These are phyloP conservation scores for Tricholomella constricta DNA, from an alignment of 768 basidiomycete genomes.

Conservation along the genomic window DNA sequence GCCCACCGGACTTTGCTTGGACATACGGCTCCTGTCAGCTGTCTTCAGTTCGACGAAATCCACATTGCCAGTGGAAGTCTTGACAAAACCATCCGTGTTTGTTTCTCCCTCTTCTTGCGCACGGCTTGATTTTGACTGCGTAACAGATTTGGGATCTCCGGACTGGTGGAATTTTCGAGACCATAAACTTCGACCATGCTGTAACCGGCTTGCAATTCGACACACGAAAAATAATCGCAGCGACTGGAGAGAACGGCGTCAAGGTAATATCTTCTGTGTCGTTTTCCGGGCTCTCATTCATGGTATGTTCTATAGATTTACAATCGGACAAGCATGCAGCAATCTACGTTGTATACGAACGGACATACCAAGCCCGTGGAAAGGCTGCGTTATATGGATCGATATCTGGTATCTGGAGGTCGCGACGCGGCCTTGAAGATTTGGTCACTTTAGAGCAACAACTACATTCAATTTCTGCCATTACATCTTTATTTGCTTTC, in stretches of 20 bases:
- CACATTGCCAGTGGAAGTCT: constrained; percentile 92
- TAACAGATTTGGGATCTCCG: constrained; percentile 96
- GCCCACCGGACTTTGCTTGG: constrained; percentile 91
- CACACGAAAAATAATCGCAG: constrained; percentile 88
- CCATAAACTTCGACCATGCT: constrained; percentile 86
- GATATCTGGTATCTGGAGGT: constrained; percentile 89
- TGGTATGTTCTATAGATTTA: constrained; percentile 61
- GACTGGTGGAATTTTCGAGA: constrained; percentile 84
- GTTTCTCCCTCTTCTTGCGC: constrained; percentile 26
- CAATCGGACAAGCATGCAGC: constrained; percentile 91
- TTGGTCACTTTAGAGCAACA: constrained; percentile 75
- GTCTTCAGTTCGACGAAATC: constrained; percentile 94
- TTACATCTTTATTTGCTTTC: constrained; percentile 9
- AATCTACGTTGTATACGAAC: constrained; percentile 81
- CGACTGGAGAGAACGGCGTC: constrained; percentile 90
- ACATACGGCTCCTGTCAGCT: constrained; percentile 92
- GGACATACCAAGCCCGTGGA: constrained; percentile 93
- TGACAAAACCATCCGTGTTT: constrained; percentile 88
- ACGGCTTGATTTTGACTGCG: not conserved
- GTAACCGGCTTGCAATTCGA: constrained; percentile 95
- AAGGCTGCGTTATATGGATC: constrained; percentile 92
- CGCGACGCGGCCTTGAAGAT: constrained; percentile 87
- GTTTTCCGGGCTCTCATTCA: not conserved
- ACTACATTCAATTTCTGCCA: not conserved
- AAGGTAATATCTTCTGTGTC: constrained; percentile 56